phyloP scores from a whole-genome alignment of 257 asterid genomes.

The Solanum neorickii region DNA sequence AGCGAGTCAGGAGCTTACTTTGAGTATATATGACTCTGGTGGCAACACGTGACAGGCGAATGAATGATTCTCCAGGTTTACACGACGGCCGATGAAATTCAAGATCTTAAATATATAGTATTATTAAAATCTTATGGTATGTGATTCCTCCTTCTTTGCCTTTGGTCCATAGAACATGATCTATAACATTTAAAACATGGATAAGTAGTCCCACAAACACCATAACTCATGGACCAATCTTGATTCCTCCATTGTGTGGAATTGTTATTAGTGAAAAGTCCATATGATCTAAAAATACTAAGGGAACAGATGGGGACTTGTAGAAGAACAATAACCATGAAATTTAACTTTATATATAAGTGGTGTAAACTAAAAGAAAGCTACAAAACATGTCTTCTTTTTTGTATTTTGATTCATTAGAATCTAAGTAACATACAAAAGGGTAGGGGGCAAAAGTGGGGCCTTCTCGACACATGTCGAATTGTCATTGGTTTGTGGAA shows the following conservation, averaged over 20 bases:
- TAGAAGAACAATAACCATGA: conserved; percentile 19
- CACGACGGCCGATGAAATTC: background rate
- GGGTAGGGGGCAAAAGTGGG: background rate
- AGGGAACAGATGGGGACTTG: conserved; percentile 35
- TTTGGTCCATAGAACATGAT: background rate
- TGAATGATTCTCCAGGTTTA: too few species aligned
- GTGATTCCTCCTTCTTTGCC: background rate
- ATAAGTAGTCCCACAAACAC: background rate
- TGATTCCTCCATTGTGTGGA: background rate
- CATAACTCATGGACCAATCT: background rate
- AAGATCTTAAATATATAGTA: background rate
- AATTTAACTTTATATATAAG: conserved; percentile 21
- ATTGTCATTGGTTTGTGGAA: background rate
- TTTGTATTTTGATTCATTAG: background rate
- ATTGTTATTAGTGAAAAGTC: conserved; percentile 10
- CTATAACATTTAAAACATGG: background rate
- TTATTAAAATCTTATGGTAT: background rate
- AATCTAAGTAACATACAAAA: background rate
- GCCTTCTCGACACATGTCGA: background rate
- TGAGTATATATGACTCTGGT: too few species aligned
- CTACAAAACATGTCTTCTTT: conserved; percentile 28
- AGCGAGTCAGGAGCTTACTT: too few species aligned
- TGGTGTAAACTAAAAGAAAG: conserved; percentile 51
- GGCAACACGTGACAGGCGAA: too few species aligned
- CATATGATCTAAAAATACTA: conserved; percentile 6